Evolutionary conservation across 1,284 basidiomycete genomes (phyloP), one percentile per base, ranked within the genome.

Genomic region (Ganoderma leucocontextum): DNA sequence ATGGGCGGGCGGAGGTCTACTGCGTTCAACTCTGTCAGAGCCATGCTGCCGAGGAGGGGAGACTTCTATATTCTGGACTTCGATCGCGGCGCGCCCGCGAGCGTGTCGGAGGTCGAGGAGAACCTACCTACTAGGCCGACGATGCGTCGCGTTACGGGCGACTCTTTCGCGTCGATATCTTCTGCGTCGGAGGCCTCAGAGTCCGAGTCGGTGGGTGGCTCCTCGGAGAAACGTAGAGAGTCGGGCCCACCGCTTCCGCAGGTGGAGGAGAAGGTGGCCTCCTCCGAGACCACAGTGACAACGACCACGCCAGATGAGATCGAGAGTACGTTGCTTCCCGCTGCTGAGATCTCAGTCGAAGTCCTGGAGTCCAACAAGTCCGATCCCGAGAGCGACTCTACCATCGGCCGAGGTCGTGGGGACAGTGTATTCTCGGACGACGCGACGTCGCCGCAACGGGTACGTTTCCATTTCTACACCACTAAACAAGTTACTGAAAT

Each of bases 321-420:
- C 7, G 66, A 64, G n/a, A 59, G 39, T 17, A 53, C 60, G 1
- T 49, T 72, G 38, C 64, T 72, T 12, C 68, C 70, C 38, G 60
- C 69, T 15, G 62, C 57, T 9, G 71, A 72, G 41, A 63, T 68
- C 19, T 36, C 65, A 9, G 33, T 36, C 2, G 39, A 60, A 8
- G 42, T 42, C 59, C 49, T 33, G 10, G 68, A 67, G 19, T 38
- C 70, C 1, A 33, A 63, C 7, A 79, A 75, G 70, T 85, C 87
- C 8, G 91, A 90, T 71, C 83, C 85, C 4, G 95, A 95, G 57
- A 96, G 93, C 76, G 95, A 97, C 76, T 96, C 95, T 12, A 97
- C 95, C 0, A 95, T 97, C 66, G 94, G 91, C n/a, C 94, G 92
- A 1, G 81, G 84, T 33, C 84, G 84, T 69, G 83, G 84, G 33